Evolutionary conservation across 164 flowering plant genomes (phyloP), one percentile per base, ranked within the genome.

Genomic region (Chimonanthus praecox): DNA sequence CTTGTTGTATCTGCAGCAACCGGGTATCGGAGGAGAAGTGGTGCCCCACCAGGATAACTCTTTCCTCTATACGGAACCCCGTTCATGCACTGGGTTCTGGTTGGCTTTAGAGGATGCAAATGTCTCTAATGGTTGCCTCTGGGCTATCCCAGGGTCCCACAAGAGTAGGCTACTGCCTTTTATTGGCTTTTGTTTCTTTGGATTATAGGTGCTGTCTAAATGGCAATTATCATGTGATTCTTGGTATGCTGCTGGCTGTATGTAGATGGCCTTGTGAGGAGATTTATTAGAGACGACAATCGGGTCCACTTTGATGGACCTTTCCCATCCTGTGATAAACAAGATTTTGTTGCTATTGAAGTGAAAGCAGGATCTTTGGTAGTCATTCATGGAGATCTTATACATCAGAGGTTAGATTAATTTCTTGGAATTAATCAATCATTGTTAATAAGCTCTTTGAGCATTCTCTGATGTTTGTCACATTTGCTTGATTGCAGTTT

Each of bases 1-100:
- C 33, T 33, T 33, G 33, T 6, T 75, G 75, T 69, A 21, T 72
- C 79, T 72, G 69, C 94, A 94, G 97, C 99, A 96, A 96, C 99
- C 98, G 3, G 98, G 98, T 66, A 96, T 96, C 77, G 98, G 99
- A 71, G 98, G 97, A 50, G 98, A 94, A 84, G 99, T 94, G 11
- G 94, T 90, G 74, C 98, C 97, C 5, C 99, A 96, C 81, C 98
- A 96, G 82, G 97, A 94, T 77, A 96, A 94, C 75, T 94, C 98
- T 6, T 93, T 96, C 82, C 88, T 96, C 13, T 86, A 84, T 73
- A 94, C 99, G 46, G 90, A 92, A 62, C 98, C 99, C 43, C 49
- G 86, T 74, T 89, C 95, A 54, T 96, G 99, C 83, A 92, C 92
- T 0, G 98, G 98, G 47, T 82, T 96, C 51, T 92, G 99, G 98